These are phyloP conservation scores for Arxiozyma slooffiae DNA, from an alignment of 1,139 yeast genomes.

Conservation along the genomic window DNA sequence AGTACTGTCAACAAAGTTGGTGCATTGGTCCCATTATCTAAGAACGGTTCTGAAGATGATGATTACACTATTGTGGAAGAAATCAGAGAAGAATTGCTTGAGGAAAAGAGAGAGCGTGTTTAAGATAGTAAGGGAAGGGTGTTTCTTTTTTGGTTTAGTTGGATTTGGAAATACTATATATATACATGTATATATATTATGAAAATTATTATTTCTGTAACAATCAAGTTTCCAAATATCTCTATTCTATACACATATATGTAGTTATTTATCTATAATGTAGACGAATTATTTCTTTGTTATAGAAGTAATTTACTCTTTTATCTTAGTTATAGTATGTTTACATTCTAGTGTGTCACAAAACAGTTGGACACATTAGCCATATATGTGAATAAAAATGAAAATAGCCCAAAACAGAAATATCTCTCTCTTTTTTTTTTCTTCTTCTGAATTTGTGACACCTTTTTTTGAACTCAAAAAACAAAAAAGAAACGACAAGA, in stretches of 20 bases:
- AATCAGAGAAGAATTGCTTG: conserved; percentile 55
- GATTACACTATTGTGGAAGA: conserved; percentile 46
- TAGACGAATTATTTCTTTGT: too few species aligned
- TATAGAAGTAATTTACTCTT: too few species aligned
- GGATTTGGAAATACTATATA: not conserved
- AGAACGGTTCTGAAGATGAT: conserved; percentile 36
- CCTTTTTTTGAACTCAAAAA: not conserved
- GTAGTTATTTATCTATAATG: not conserved
- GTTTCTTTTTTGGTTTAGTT: too few species aligned
- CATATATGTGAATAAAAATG: too few species aligned
- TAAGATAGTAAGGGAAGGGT: conserved; percentile 21
- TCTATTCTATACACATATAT: too few species aligned
- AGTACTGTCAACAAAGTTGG: conserved; percentile 31
- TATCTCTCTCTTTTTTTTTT: too few species aligned
- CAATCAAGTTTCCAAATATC: not conserved
- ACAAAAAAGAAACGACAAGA: too few species aligned
- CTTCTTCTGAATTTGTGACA: not conserved
- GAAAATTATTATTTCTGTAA: too few species aligned
- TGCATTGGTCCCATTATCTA: not conserved
- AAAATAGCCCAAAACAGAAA: not conserved
- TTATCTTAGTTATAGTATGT: too few species aligned
- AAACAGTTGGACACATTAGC: not conserved
- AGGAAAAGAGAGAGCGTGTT: conserved; percentile 62
- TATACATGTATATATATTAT: too few species aligned
- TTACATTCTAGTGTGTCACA: too few species aligned